Base-by-base conservation (phyloP, 305 asterid genomes). In the Solanum aculeatissimum region DNA sequence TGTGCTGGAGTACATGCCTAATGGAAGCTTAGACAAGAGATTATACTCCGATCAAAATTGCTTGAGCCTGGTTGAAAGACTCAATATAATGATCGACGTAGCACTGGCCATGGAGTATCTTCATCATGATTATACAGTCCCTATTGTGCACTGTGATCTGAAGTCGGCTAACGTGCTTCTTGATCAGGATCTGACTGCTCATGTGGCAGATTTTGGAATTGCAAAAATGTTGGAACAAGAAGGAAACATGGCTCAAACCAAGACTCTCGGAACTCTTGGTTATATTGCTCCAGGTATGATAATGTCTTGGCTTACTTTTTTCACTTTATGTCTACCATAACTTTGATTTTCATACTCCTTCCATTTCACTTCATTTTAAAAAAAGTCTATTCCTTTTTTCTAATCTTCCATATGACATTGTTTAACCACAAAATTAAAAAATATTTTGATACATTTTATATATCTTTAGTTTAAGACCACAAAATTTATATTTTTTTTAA, bases 281-380 rank as follows among this genome's bases (percentile, higher is more conserved):
- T 90, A 90, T 66, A 88, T 90, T 27, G 90, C 92, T 77, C 92
- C 90, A 87, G 92, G 92, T 86, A 81, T 66, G 83, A 21, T 68
- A 70, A 29, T 74, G 51, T 75, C 58, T 21, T 72, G 58, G 19
- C 42, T 74, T 74, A 14, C 40, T 27, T 75, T 55, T 49, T 75
- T 49, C n/a, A 15, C 25, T 23, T 45, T 74, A 72, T 23, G 23
- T n/a, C 40, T 45, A 70, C 54, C 54, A 42, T 70, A 40, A 1
- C 79, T 23, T 74, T 15, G 74, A 29, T 66, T 29, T 43, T 45
- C 35, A 45, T 63, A 12, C 62, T 9, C 23, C 19, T 35, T 35
- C 7, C 40, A 4, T 35, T 35, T 35, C 40, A 35, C 0, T 35
- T 35, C 7, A 0, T 35, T 35, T 35, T n/a, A n/a, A n/a, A 35